Conservation (phyloP, 2,329 filamentous ascomycete species). For the Thermothelomyces thermophilus region DNA sequence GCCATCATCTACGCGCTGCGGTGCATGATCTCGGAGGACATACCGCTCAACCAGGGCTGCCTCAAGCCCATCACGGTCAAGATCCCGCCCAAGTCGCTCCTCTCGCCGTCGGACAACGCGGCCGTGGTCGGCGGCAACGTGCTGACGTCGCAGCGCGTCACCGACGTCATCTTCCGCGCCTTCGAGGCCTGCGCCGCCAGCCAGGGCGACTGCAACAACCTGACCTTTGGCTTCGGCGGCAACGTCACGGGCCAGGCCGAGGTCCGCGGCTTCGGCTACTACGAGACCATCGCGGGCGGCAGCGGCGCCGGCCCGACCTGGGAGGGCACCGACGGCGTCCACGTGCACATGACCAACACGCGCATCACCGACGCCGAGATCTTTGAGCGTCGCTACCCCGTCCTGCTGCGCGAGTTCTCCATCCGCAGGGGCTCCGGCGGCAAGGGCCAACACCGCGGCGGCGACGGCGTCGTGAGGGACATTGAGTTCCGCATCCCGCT, state of each 20-base stretch:
- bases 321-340: constrained; percentile 70
- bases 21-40: constrained; percentile 72
- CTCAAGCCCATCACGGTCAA: constrained; percentile 67
- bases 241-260: constrained; percentile 50
- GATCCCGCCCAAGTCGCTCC: constrained; percentile 65
- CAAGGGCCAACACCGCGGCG: constrained; percentile 59
- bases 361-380: constrained; percentile 76
- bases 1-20: constrained; percentile 83
- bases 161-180: constrained; percentile 74
- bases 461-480: constrained; percentile 69
- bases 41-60: constrained; percentile 82
- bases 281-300: constrained; percentile 77
- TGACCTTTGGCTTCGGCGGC: constrained; percentile 77
- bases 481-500: constrained; percentile 76
- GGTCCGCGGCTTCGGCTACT: constrained; percentile 76
- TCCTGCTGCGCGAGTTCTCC: constrained; percentile 63
- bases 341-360: constrained; percentile 83
- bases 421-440: constrained; percentile 59
- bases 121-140: constrained; percentile 82
- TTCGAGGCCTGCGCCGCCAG: constrained; percentile 73
- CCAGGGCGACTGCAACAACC: constrained; percentile 78
- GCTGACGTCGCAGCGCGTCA: constrained; percentile 71
- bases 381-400: constrained; percentile 70
- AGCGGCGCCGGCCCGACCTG: constrained; percentile 66
- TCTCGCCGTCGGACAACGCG: constrained; percentile 67